Percentiles rank a stretch among this genome's conserved stretches.
Evolutionary conservation across 805 yeast species (phyloP).

Genomic region (Metschnikowia koreensis): DNA sequence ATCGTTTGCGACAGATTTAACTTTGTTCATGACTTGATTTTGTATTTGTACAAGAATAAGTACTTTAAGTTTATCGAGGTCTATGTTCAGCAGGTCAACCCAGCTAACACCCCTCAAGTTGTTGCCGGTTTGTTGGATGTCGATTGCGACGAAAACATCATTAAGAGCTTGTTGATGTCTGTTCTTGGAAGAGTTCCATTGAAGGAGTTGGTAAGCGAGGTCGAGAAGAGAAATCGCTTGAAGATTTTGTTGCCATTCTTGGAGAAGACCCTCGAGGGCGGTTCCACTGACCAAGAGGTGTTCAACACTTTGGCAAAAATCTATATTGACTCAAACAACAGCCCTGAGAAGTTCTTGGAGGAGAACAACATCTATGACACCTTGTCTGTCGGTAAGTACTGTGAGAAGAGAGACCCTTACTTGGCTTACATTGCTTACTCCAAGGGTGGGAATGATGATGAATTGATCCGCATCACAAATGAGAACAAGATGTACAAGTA

Average conservation of each 20-base stretch:
- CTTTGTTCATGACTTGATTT: slow-evolving; percentile 88
- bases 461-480: slow-evolving; percentile 86
- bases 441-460: slow-evolving; percentile 89
- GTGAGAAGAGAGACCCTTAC: slow-evolving; percentile 99
- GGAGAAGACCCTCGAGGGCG: slow-evolving; percentile 81
- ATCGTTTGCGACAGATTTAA: slow-evolving; percentile 92
- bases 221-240: slow-evolving; percentile 92
- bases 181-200: slow-evolving; percentile 95
- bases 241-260: slow-evolving; percentile 89
- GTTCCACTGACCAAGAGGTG: slow-evolving; percentile 86
- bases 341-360: slow-evolving; percentile 93
- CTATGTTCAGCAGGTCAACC: slow-evolving; percentile 96
- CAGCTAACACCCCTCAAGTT: slow-evolving; percentile 93
- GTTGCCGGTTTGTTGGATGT: slow-evolving; percentile 95
- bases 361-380: slow-evolving; percentile 91
- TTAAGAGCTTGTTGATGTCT: slow-evolving; percentile 74
- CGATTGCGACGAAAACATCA: slow-evolving; percentile 90
- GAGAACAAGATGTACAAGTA: slow-evolving; percentile 98
- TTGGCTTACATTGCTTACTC: slow-evolving; percentile 97
- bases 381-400: slow-evolving; percentile 93
- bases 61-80: slow-evolving; percentile 96
- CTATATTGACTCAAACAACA: slow-evolving; percentile 95
- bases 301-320: slow-evolving; percentile 95
- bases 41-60: slow-evolving; percentile 92
- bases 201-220: slow-evolving; percentile 84